These are phyloP conservation scores for Mariannaea elegans DNA, from an alignment of 2,329 filamentous ascomycete species.

Conservation along the genomic window DNA sequence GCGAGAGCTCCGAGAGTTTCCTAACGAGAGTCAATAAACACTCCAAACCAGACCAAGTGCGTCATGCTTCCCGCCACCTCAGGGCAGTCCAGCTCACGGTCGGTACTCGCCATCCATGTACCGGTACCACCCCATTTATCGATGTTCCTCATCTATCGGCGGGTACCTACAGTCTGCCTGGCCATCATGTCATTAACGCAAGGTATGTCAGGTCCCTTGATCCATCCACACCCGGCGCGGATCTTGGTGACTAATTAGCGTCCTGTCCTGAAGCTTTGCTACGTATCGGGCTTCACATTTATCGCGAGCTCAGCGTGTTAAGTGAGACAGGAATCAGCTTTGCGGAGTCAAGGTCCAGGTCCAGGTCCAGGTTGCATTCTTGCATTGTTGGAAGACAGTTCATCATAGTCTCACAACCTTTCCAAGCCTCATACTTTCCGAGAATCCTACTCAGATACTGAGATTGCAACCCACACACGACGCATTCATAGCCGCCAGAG, in stretches of 20 bases:
- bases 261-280: too few species aligned
- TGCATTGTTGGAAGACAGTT: neutral
- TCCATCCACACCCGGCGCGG: neutral
- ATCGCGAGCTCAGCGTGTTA: too few species aligned
- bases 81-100: neutral
- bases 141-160: neutral
- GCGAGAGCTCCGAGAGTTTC: neutral
- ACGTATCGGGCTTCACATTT: too few species aligned
- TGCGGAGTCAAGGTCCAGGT: too few species aligned
- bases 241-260: too few species aligned
- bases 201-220: neutral
- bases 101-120: slow-evolving; percentile 9
- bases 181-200: neutral
- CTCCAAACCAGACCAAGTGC: slow-evolving; percentile 1
- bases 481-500: slow-evolving; percentile 12
- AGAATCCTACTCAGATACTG: slow-evolving; percentile 4
- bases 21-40: neutral
- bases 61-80: slow-evolving; percentile 13
- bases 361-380: neutral
- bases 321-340: too few species aligned
- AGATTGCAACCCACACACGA: neutral
- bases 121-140: neutral
- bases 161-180: neutral
- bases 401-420: neutral
- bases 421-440: slow-evolving; percentile 9